Evolutionary conservation across 2,329 filamentous ascomycete genomes (phyloP), one percentile per base, ranked within the genome.

Genomic region (Ramularia collo-cygni): DNA sequence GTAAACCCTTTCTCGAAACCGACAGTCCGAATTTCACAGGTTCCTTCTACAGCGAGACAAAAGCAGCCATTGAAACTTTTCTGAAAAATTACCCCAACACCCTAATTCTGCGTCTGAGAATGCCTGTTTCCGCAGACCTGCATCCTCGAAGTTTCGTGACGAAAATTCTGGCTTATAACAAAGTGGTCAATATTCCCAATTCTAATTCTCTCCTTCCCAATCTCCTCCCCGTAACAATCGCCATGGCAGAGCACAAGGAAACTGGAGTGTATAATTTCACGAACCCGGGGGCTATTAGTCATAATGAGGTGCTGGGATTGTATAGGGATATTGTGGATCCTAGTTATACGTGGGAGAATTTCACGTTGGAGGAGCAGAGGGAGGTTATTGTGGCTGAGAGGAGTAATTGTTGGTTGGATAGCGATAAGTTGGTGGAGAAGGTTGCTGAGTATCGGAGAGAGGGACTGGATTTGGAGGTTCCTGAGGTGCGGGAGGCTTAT

Each of bases 201-300:
- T 80, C 76, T 61, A 79, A 81, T 66, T 79, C 76, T 31, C 75
- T 83, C 51, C 70, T 83, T 31, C 69, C 73, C 47, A 76, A 82
- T 53, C 72, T 83, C 34, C 68, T 83, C 14, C 79, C 79, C 8
- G 71, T 72, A 9, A 72, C 76, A 2, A 68, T 82, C 45, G 57
- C 78, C 32, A 63, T 82, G 48, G 74, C 78, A 18, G 74, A 81
- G 58, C 69, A 79, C 61, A 64, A 66, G 28, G 78, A 81, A 29
- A 75, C 71, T 1, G 79, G 79, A 13, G 66, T 83, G 50, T 81
- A 78, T 63, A 83, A 83, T 65, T 82, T 83, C 60, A 82, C 78
- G 44, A 83, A 83, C 63, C 79, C 79, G 0, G 79, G 79, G 9
- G 75, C 77, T 47, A 82, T 83, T 58, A 79, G 76, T n/a, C 79